Conservation (phyloP, 208 protist species). For the Hexamita inflata region DNA sequence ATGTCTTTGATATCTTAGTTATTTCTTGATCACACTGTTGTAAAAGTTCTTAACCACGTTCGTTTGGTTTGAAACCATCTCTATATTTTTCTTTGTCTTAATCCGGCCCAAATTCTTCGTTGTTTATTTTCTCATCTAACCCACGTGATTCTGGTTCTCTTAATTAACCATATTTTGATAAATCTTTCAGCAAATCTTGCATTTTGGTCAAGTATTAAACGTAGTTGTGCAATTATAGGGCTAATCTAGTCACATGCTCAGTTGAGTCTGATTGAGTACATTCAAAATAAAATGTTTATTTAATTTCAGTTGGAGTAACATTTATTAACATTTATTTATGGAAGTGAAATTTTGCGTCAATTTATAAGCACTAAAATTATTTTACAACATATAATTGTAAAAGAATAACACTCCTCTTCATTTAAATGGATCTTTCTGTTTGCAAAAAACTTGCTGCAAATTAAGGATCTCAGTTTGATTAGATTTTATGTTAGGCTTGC, state of each 20-base stretch:
- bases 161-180: not conserved
- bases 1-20: not conserved
- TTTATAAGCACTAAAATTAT: too few relatives aligned
- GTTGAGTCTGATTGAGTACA: not conserved
- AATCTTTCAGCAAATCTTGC: not conserved
- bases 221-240: not conserved
- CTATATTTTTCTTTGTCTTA: not conserved
- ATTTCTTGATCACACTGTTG: not conserved
- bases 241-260: not conserved
- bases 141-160: not conserved
- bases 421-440: too few relatives aligned
- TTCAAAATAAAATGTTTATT: conserved; percentile 21
- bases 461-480: too few relatives aligned
- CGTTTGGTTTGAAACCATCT: not conserved
- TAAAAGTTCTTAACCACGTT: not conserved
- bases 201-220: not conserved
- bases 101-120: not conserved
- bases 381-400: too few relatives aligned
- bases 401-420: too few relatives aligned
- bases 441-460: too few relatives aligned
- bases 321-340: conserved; percentile 20
- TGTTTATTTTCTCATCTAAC: not conserved
- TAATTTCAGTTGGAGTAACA: conserved; percentile 6
- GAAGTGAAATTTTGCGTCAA: too few relatives aligned
- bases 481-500: too few relatives aligned